These are phyloP conservation scores for Solanum etuberosum DNA, from an alignment of 257 asterid genomes.

Conservation along the genomic window DNA sequence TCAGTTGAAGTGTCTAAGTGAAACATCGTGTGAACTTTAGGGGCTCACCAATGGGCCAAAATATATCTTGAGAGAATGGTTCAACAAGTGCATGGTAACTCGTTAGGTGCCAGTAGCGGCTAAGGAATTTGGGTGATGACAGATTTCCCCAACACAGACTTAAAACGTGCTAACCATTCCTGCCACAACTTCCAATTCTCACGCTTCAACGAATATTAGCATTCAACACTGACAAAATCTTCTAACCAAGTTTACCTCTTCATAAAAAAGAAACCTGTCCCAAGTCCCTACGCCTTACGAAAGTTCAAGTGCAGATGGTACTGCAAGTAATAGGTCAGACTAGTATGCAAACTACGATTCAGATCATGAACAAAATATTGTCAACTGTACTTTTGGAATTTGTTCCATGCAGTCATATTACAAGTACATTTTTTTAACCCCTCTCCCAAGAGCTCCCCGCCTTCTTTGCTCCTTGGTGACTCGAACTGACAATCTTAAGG, in stretches of 20 bases:
- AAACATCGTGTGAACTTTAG: too few relatives aligned
- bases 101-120: not conserved
- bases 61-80: not conserved
- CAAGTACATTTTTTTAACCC: not conserved
- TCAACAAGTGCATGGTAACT: not conserved
- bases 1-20: too few relatives aligned
- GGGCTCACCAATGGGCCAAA: too few relatives aligned
- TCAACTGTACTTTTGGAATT: not conserved
- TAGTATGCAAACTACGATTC: not conserved
- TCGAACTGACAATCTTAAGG: fast-evolving
- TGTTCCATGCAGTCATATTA: not conserved
- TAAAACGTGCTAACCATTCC: not conserved
- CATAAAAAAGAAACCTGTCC: not conserved
- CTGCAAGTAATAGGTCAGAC: not conserved
- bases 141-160: not conserved
- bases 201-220: not conserved
- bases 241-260: not conserved
- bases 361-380: not conserved
- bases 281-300: not conserved
- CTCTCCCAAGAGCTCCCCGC: too few relatives aligned
- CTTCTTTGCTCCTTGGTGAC: too few relatives aligned
- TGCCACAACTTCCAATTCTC: not conserved
- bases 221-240: not conserved
- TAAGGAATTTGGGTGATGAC: not conserved
- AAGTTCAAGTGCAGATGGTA: not conserved